Evolutionary conservation across 2,329 filamentous ascomycete species (phyloP), one percentile per base, ranked within the genome.

Genomic region (Xylariaceae sp.): DNA sequence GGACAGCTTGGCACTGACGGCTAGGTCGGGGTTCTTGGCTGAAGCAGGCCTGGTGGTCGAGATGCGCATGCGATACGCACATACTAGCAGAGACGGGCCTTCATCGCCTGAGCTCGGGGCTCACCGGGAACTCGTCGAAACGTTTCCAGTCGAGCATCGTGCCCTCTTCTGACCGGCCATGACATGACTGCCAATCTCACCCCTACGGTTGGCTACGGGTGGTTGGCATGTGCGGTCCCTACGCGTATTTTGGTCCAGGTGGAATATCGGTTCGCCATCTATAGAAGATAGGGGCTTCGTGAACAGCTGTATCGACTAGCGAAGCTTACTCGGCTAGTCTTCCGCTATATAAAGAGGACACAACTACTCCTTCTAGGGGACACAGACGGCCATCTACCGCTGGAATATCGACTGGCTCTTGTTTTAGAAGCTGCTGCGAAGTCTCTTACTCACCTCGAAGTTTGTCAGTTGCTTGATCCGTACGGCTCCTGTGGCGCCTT

Each of bases 1-100:
- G 19, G 36, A n/a, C 21, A 31, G 16, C 44, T 56, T 50, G 47
- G 47, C 59, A 56, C 48, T 41, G 41, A 33, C 39, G 33, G 14
- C 39, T 29, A 43, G 16, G n/a, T 21, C 33, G 21, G 17, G 45
- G 41, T 36, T 16, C n/a, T 36, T 36, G 33, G n/a, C 8, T 16
- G 8, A 16, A 6, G 33, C 29, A 31, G 44, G 28, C 34, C 33
- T 24, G 47, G 29, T 52, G n/a, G 24, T 11, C n/a, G 31, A 50
- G 48, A 24, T 41, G 24, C 41, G 29, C 44, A 52, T 52, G 28
- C n/a, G 31, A 41, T 34, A 39, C 53, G 31, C 40, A 28, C 41
- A 45, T 51, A 41, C 29, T 21, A 29, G 39, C 39, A 40, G 40
- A 47, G 40, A 49, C 53, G 31, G 34, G 31, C 36, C 14, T 39